Conservation (phyloP, 2,329 filamentous ascomycete species). For the Grosmannia serpens region DNA sequence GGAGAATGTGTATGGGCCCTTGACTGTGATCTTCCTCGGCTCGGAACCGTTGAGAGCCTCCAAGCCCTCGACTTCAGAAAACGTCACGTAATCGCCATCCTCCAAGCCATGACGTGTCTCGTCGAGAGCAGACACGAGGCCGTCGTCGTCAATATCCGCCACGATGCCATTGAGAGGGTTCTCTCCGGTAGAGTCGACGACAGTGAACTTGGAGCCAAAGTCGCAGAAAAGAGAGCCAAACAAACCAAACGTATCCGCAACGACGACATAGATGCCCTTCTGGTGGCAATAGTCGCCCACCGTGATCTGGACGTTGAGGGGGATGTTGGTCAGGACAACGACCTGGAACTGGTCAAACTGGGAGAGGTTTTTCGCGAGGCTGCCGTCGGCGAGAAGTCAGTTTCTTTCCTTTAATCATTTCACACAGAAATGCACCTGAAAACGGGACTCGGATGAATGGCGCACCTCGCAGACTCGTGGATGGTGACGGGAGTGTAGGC, state of each 20-base stretch:
- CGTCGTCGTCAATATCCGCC: slow-evolving; percentile 78
- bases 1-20: slow-evolving; percentile 93
- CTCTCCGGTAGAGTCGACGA: slow-evolving; percentile 84
- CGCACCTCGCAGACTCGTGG: slow-evolving; percentile 48
- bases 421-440: background rate
- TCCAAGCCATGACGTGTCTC: slow-evolving; percentile 91
- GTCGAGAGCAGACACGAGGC: slow-evolving; percentile 83
- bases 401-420: background rate
- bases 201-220: slow-evolving; percentile 87
- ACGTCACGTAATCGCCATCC: slow-evolving; percentile 93
- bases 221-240: slow-evolving; percentile 97
- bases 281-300: slow-evolving; percentile 91
- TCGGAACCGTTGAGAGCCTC: slow-evolving; percentile 72
- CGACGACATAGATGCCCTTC: slow-evolving; percentile 83
- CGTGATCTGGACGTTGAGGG: slow-evolving; percentile 66
- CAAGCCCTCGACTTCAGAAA: slow-evolving; percentile 88
- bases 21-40: slow-evolving; percentile 84
- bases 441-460: no score
- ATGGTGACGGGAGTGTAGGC: slow-evolving; percentile 86
- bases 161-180: slow-evolving; percentile 79
- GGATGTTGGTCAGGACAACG: slow-evolving; percentile 77
- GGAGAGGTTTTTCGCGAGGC: slow-evolving; percentile 63
- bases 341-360: slow-evolving; percentile 87
- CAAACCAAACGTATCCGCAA: slow-evolving; percentile 81
- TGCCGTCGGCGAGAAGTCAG: slow-evolving; percentile 25